Percentiles rank a stretch among this genome's conserved stretches.
Evolutionary conservation across 805 yeast species (phyloP).

Genomic region (Yamadazyma tumulicola): DNA sequence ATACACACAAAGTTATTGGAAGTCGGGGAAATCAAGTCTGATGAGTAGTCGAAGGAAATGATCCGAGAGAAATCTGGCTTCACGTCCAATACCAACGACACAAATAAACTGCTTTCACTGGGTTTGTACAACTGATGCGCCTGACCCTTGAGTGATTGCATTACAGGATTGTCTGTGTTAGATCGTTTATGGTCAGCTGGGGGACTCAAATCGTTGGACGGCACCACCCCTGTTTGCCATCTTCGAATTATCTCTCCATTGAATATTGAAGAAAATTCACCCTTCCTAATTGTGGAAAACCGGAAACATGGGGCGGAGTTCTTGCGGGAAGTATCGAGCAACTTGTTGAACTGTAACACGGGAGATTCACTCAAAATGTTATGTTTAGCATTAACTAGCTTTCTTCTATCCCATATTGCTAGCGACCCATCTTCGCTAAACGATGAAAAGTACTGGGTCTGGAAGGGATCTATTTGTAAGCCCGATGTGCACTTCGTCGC

Average conservation of each 20-base stretch:
- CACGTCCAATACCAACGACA: slow-evolving; percentile 70
- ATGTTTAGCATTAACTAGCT: slow-evolving; percentile 29
- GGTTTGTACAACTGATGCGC: slow-evolving; percentile 35
- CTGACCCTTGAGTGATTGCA: slow-evolving; percentile 33
- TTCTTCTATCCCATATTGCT: slow-evolving; percentile 79
- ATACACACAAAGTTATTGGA: slow-evolving; percentile 74
- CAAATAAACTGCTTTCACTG: slow-evolving; percentile 60
- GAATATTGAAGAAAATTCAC: slow-evolving; percentile 77
- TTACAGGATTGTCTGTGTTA: slow-evolving; percentile 7
- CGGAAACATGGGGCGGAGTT: slow-evolving; percentile 63
- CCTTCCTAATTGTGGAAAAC: slow-evolving; percentile 59
- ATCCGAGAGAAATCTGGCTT: slow-evolving; percentile 78
- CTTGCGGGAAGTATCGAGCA: slow-evolving; percentile 59
- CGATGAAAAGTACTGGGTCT: slow-evolving; percentile 65
- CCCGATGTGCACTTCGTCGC: slow-evolving; percentile 72
- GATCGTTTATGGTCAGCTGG: neutral
- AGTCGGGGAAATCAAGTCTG: slow-evolving; percentile 44
- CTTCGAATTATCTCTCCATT: slow-evolving; percentile 74
- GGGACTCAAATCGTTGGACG: slow-evolving; percentile 19
- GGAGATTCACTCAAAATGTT: slow-evolving; percentile 48
- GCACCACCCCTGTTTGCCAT: slow-evolving; percentile 71
- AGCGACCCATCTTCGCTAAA: slow-evolving; percentile 81
- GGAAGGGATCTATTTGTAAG: slow-evolving; percentile 65
- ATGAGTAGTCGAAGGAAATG: slow-evolving; percentile 80
- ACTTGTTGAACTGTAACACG: slow-evolving; percentile 54